A percentile compares a stretch with the other conserved stretches of the same genome.
Conservation (phyloP, 805 yeast species). For the Hemisphaericaspora nanyangensis region DNA sequence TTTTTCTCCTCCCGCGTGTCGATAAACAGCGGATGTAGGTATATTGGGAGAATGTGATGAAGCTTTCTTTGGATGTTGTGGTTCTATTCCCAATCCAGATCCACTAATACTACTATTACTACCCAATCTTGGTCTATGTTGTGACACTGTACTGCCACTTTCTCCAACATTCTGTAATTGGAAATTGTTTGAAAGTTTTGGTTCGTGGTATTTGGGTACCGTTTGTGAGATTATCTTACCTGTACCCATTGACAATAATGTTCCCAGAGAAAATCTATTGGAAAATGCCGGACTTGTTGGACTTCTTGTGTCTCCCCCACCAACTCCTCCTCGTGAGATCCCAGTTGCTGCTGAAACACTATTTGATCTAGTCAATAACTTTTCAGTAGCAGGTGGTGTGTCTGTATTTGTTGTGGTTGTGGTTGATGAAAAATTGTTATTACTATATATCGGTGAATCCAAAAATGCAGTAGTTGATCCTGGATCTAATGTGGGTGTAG, state of each 20-base stretch:
- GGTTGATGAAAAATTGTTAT: not conserved
- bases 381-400: not conserved
- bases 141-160: no score
- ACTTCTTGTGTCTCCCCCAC: not conserved
- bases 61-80: not conserved
- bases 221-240: slow-evolving; percentile 35
- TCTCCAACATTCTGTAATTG: slow-evolving; percentile 5
- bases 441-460: slow-evolving; percentile 5
- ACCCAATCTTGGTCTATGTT: not conserved
- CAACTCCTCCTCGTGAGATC: no score
- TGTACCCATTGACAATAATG: slow-evolving; percentile 38
- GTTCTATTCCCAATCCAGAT: not conserved
- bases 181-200: slow-evolving; percentile 5
- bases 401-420: not conserved
- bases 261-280: slow-evolving; percentile 34
- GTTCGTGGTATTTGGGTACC: slow-evolving; percentile 13
- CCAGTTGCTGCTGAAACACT: not conserved
- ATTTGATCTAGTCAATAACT: not conserved
- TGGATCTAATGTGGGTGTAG: slow-evolving; percentile 55
- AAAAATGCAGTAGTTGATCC: slow-evolving; percentile 21
- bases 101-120: no score
- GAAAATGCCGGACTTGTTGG: slow-evolving; percentile 16
- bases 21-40: no score
- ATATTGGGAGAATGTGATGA: no score
- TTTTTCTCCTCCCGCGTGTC: no score